Conservation (phyloP, 306 rosid species). For the Quercus robur region DNA sequence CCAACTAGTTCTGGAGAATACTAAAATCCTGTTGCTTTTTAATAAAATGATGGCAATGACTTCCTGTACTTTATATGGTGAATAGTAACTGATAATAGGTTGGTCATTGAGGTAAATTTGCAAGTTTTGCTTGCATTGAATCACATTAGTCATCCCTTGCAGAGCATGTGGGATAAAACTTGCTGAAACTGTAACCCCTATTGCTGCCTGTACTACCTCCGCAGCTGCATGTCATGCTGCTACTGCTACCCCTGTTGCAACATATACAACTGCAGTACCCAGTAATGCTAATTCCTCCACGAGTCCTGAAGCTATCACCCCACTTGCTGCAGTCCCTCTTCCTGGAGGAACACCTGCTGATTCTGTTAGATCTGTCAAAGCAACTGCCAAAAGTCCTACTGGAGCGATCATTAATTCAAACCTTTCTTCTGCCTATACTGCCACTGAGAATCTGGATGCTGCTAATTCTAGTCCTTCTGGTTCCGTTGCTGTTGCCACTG, state of each 20-base stretch:
- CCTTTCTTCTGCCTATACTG: conserved; percentile 7
- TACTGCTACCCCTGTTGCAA: conserved; percentile 1
- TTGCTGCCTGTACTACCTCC: conserved; percentile 3
- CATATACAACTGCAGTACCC: conserved; percentile 5
- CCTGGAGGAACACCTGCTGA: conserved; percentile 11
- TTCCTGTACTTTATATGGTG: not conserved
- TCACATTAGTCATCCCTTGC: conserved; percentile 20
- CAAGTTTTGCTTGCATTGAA: conserved; percentile 4
- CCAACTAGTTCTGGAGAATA: not conserved
- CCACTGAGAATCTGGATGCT: conserved; percentile 8
- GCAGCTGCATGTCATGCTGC: conserved; percentile 1
- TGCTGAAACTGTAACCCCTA: conserved; percentile 36
- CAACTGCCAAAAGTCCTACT: not conserved
- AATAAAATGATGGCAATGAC: conserved; percentile 6
- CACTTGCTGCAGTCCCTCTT: conserved; percentile 8
- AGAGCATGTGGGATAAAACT: conserved; percentile 35
- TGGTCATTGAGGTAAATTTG: not conserved
- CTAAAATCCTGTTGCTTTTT: not conserved
- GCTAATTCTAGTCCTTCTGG: conserved; percentile 21
- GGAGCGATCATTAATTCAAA: conserved; percentile 3
- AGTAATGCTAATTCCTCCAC: not conserved
- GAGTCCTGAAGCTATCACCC: not conserved
- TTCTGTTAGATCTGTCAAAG: conserved; percentile 10
- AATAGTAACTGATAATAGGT: not conserved
- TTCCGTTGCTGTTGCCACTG: conserved; percentile 12